Evolutionary conservation across 2,329 filamentous ascomycete genomes (phyloP).

Genomic region (Scedosporium aurantiacum): DNA sequence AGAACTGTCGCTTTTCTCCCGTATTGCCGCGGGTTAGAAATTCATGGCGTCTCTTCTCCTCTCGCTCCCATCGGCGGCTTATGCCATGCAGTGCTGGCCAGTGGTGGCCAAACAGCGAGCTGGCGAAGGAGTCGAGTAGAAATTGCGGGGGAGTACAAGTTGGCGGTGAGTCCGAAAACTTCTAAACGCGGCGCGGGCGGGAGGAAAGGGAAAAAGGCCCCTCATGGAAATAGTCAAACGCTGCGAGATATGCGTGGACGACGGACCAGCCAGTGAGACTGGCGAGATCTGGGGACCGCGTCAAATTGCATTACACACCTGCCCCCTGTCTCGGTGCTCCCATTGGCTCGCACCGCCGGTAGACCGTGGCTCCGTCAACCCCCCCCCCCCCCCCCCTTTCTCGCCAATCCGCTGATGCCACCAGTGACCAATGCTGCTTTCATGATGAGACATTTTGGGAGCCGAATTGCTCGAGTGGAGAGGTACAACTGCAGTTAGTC

Average conservation of each 20-base stretch:
- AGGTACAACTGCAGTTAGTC: background rate
- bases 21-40: background rate
- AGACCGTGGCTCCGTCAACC: background rate
- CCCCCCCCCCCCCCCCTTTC: too few relatives aligned
- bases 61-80: background rate
- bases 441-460: slow-evolving; percentile 5
- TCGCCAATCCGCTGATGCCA: background rate
- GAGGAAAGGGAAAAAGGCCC: background rate
- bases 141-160: background rate
- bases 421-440: background rate
- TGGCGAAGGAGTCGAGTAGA: background rate
- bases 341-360: background rate
- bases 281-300: background rate
- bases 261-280: background rate
- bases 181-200: background rate
- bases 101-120: background rate
- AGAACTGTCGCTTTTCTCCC: background rate
- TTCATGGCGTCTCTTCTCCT: background rate
- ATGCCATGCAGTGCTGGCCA: background rate
- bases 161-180: background rate
- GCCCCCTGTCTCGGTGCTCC: background rate
- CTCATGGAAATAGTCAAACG: background rate
- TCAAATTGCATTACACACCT: slow-evolving; percentile 1
- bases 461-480: background rate
- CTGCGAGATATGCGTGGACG: background rate